phyloP scores from a whole-genome alignment of 2,329 filamentous ascomycete species.

The Chaetoscypha palmicola region DNA sequence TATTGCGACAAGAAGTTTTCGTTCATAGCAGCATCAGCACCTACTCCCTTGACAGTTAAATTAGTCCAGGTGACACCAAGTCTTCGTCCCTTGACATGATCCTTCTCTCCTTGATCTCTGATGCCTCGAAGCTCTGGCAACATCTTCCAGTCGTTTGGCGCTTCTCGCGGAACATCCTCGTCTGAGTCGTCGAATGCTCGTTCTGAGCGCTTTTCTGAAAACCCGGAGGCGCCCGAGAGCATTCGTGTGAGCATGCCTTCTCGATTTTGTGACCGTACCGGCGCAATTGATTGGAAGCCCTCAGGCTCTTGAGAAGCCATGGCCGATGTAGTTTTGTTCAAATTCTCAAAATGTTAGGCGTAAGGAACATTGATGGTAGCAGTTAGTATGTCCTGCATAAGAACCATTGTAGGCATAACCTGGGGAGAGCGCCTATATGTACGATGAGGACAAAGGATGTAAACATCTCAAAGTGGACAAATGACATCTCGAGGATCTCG shows the following conservation, averaged over 20 bases:
- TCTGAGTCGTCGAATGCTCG: conserved; percentile 20
- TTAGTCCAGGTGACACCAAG: conserved; percentile 29
- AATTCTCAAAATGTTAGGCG: too few species aligned
- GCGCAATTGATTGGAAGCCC: conserved; percentile 1
- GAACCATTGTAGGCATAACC: too few species aligned
- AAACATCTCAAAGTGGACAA: too few species aligned
- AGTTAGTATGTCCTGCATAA: too few species aligned
- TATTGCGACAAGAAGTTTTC: conserved; percentile 27
- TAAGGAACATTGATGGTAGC: too few species aligned
- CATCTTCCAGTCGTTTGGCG: conserved; percentile 22
- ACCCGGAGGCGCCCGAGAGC: conserved; percentile 12
- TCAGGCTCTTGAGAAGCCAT: conserved; percentile 5
- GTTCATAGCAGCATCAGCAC: conserved; percentile 26
- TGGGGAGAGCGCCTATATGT: too few species aligned
- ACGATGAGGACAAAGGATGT: too few species aligned
- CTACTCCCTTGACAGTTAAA: conserved; percentile 28
- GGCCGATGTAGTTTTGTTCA: too few species aligned
- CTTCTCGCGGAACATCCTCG: conserved; percentile 13
- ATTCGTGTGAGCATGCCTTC: conserved; percentile 8
- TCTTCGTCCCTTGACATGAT: conserved; percentile 28
- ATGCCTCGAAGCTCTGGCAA: conserved; percentile 26
- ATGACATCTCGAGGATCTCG: too few species aligned
- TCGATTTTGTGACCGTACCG: background rate
- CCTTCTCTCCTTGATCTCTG: conserved; percentile 20
- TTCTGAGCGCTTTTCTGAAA: conserved; percentile 12